Percentiles rank a stretch among this genome's conserved stretches.
phyloP scores from a whole-genome alignment of 257 asterid species.

The Nemophila menziesii region DNA sequence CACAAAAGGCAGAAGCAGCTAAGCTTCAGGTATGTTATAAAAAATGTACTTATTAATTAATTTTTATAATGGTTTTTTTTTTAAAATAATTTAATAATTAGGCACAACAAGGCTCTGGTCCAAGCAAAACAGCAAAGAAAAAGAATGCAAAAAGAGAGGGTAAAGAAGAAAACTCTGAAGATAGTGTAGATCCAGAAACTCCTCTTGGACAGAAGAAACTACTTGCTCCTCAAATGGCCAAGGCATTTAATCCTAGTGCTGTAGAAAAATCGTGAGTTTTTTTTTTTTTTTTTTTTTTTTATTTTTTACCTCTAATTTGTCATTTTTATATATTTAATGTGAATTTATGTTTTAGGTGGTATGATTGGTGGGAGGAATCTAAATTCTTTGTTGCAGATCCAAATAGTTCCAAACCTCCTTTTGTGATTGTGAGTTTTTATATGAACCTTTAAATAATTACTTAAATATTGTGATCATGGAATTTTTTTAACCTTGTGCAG shows the following conservation, averaged over 20 bases:
- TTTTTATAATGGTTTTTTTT: constrained; percentile 1
- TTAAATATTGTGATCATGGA: not conserved
- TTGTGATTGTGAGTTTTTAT: constrained; percentile 66
- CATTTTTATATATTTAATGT: too few species aligned
- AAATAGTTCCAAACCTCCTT: constrained; percentile 72
- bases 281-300: too few species aligned
- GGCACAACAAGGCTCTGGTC: constrained; percentile 53
- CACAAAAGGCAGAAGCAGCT: constrained; percentile 79
- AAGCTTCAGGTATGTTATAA: constrained; percentile 37
- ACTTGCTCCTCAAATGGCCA: constrained; percentile 74
- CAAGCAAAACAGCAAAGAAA: constrained; percentile 59
- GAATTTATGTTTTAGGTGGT: constrained; percentile 54
- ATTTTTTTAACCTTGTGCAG: constrained; percentile 26
- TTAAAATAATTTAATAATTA: constrained; percentile 12
- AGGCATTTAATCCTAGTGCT: constrained; percentile 58
- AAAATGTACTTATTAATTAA: not conserved
- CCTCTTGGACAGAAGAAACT: constrained; percentile 66
- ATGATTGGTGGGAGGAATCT: constrained; percentile 93
- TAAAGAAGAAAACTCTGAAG: constrained; percentile 64
- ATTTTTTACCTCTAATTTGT: too few species aligned
- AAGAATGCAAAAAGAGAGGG: constrained; percentile 54
- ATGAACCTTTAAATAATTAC: not conserved
- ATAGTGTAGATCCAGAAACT: constrained; percentile 72
- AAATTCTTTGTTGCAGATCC: constrained; percentile 76
- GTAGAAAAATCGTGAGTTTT: constrained; percentile 78